Evolutionary conservation across 345 rosid genomes (phyloP).

Genomic region (Eucalyptus cloeziana): DNA sequence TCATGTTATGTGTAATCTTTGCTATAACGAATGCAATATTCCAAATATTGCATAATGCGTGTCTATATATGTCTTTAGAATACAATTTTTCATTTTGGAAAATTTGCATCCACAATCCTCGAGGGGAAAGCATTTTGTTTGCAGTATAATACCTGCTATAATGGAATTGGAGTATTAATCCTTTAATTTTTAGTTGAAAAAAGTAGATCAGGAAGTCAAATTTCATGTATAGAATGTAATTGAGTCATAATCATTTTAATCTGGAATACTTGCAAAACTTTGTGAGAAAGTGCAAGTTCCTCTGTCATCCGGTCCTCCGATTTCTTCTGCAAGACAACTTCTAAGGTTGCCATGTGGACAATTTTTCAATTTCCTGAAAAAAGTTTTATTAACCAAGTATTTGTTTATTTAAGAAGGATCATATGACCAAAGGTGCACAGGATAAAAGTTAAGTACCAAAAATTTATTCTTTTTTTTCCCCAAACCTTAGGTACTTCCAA

Average conservation of each 20-base stretch:
- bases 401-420: background rate
- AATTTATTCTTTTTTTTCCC: background rate
- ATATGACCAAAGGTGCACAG: background rate
- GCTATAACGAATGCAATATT: background rate
- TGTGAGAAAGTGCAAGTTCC: background rate
- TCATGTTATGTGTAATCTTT: background rate
- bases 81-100: background rate
- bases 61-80: background rate
- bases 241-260: background rate
- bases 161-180: background rate
- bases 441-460: background rate
- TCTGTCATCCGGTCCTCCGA: background rate
- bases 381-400: background rate
- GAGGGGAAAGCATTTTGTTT: background rate
- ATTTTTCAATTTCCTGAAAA: background rate
- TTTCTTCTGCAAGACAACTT: background rate
- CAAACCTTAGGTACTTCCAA: background rate
- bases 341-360: background rate
- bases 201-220: background rate
- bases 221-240: background rate
- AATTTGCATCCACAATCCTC: background rate
- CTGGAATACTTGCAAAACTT: background rate
- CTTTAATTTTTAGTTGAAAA: background rate
- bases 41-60: background rate
- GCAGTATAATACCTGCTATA: background rate